A percentile compares a stretch with the other conserved stretches of the same genome.
phyloP scores from a whole-genome alignment of 176 grass and related monocot species.

The Triticum urartu region DNA sequence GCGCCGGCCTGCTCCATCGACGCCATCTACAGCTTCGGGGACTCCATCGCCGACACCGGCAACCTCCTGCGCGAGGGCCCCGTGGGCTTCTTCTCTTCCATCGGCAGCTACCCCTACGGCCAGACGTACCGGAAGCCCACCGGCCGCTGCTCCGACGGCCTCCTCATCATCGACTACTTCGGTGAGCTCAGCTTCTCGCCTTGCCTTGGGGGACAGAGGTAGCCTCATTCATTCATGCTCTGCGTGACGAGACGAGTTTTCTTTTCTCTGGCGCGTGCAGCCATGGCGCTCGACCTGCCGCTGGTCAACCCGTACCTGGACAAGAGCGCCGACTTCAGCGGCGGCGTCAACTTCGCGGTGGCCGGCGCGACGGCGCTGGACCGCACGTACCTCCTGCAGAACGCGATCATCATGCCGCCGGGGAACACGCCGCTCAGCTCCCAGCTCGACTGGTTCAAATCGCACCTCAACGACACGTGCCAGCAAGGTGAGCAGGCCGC shows the following conservation, averaged over 20 bases:
- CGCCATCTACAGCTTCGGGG: conserved; percentile 94
- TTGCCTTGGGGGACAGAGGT: neutral
- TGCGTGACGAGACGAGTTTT: neutral
- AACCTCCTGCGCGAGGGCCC: conserved; percentile 70
- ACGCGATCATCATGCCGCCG: conserved; percentile 42
- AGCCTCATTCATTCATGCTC: neutral
- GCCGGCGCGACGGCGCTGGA: conserved; percentile 85
- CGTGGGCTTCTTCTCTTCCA: conserved; percentile 67
- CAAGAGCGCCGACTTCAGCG: conserved; percentile 53
- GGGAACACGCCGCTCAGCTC: conserved; percentile 58
- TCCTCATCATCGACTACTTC: conserved; percentile 94
- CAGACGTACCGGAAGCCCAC: conserved; percentile 61
- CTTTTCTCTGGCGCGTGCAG: neutral
- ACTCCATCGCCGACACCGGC: conserved; percentile 94
- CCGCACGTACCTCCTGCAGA: conserved; percentile 36
- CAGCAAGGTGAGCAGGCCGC: conserved; percentile 26
- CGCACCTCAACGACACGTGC: conserved; percentile 72
- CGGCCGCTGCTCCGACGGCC: conserved; percentile 93
- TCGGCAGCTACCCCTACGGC: conserved; percentile 81
- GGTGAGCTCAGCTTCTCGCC: conserved; percentile 21
- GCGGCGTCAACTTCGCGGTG: conserved; percentile 85
- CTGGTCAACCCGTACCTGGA: conserved; percentile 80
- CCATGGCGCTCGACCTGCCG: conserved; percentile 67
- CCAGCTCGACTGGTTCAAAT: conserved; percentile 81
- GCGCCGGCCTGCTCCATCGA: conserved; percentile 56